Evolutionary conservation across 345 rosid genomes (phyloP), one percentile per base, ranked within the genome.

Genomic region (Eucalyptus curtisii): DNA sequence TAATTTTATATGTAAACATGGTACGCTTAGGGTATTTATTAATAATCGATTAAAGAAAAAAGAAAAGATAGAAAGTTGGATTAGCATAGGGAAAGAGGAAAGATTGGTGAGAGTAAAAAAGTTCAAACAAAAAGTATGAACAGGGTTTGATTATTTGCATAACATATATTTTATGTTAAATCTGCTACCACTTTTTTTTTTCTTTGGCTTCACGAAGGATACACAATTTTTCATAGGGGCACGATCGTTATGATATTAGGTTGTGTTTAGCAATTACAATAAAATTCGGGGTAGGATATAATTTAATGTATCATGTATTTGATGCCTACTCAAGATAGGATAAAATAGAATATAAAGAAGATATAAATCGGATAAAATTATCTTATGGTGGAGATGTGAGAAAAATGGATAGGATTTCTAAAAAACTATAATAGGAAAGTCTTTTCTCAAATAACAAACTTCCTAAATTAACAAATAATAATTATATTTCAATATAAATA

Each of bases 281-380:
- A 52, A 52, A 52, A 52, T 52, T 1, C 2, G 0, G 0, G 25
- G 2, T 52, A 20, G 1, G 25, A 20, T 20, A 20, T 0, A 52
- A 52, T 52, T 52, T 52, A 52, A 7, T 0, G 2, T 52, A 52
- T 52, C 1, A 0, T 52, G 4, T 52, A 52, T 52, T 52, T 52
- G 2, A 25, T 52, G 2, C 2, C 1, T 52, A 52, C 25, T 52
- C 5, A 52, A 20, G 0, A 52, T 52, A 52, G 10, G 25, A 20
- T 52, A 52, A 52, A 52, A 2, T 52, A 1, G 10, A 20, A 52
- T 52, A 52, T 1, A 20, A 19, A 19, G 1, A 52, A 52, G 4
- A 20, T 52, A 52, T 52, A 52, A 52, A 52, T 9, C 1, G 1
- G 0, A 1, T 8, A 52, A 52, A 52, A 52, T 20, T 20, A 3